Evolutionary conservation across 768 basidiomycete genomes (phyloP).

Genomic region (Tulasnella sp.): DNA sequence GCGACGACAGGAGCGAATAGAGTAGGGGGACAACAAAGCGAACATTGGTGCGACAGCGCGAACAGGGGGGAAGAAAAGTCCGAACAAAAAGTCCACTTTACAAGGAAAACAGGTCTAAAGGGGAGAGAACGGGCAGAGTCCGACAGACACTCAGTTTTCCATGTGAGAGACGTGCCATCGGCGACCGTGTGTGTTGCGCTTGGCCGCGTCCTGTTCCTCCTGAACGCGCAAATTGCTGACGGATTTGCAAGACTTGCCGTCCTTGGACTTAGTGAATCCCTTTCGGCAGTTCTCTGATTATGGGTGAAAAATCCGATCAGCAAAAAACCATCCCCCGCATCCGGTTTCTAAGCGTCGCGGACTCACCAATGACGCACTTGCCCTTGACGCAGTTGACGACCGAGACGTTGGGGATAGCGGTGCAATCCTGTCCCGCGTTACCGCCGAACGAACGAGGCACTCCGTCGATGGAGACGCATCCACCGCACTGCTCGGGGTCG

Average conservation of each 20-base stretch:
- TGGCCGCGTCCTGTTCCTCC: neutral
- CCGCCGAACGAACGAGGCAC: neutral
- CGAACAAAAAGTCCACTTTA: neutral
- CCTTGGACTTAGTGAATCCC: neutral
- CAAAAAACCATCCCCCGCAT: too few relatives aligned
- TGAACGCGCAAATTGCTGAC: neutral
- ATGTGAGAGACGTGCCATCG: neutral
- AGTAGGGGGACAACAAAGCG: neutral
- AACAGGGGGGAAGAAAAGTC: neutral
- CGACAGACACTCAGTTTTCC: neutral
- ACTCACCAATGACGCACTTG: slow-evolving; percentile 43
- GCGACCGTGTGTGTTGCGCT: slow-evolving; percentile 3
- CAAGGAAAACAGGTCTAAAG: neutral
- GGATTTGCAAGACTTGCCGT: neutral
- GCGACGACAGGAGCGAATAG: neutral
- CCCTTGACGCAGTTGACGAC: slow-evolving; percentile 41
- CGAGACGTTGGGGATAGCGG: slow-evolving; percentile 44
- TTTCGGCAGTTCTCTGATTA: slow-evolving; percentile 3
- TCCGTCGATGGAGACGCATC: slow-evolving; percentile 12
- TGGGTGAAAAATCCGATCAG: neutral
- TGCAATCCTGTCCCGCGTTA: slow-evolving; percentile 44
- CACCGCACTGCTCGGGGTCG: slow-evolving; percentile 23
- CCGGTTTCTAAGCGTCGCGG: too few relatives aligned
- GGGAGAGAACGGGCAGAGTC: slow-evolving; percentile 30
- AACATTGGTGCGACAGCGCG: neutral